Conservation (phyloP, 2,329 filamentous ascomycete genomes). For the Delphinella strobiligena region DNA sequence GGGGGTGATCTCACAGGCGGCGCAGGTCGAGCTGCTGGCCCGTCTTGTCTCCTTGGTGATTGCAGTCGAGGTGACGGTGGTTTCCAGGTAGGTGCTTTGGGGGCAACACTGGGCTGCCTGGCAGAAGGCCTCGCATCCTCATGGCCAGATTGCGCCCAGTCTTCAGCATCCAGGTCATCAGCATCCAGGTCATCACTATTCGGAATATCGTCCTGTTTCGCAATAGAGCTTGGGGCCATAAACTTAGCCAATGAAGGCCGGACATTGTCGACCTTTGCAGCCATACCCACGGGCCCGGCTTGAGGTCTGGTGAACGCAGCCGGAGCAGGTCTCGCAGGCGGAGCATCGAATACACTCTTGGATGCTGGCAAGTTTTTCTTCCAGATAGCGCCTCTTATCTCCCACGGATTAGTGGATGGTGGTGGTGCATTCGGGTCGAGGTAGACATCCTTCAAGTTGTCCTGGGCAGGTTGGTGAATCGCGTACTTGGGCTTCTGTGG, state of each 20-base stretch:
- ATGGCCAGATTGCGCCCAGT: background rate
- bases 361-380: slow-evolving; percentile 24
- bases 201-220: too few species aligned
- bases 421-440: slow-evolving; percentile 30
- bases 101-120: too few species aligned
- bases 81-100: too few species aligned
- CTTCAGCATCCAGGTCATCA: background rate
- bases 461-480: slow-evolving; percentile 30
- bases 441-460: slow-evolving; percentile 29
- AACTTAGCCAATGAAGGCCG: too few species aligned
- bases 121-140: background rate
- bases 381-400: slow-evolving; percentile 36
- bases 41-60: slow-evolving; percentile 4
- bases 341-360: slow-evolving; percentile 4
- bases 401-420: slow-evolving; percentile 29
- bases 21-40: too few species aligned
- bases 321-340: too few species aligned
- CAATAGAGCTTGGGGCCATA: too few species aligned
- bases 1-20: too few species aligned
- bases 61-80: background rate
- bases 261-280: too few species aligned
- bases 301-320: too few species aligned
- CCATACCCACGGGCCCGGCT: too few species aligned
- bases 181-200: background rate
- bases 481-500: slow-evolving; percentile 27